Conservation (phyloP, 179 eudicot species). For the Actinidia arguta region DNA sequence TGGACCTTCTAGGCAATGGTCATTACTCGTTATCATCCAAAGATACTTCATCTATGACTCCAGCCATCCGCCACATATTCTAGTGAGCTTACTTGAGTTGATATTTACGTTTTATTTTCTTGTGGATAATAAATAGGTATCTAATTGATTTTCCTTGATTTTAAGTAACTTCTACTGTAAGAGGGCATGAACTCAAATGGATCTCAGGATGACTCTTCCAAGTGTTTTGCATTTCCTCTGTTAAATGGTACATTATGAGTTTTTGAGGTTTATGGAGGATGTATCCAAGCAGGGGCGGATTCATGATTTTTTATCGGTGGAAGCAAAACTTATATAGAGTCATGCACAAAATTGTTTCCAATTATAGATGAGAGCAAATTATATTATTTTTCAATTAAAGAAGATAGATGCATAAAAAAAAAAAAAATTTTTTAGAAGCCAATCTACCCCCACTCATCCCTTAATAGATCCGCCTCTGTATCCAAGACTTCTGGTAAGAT, state of each 20-base stretch:
- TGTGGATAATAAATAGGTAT: neutral
- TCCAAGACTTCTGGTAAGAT: too few relatives aligned
- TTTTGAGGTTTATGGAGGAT: slow-evolving; percentile 97
- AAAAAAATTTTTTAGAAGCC: too few relatives aligned
- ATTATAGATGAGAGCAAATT: too few relatives aligned
- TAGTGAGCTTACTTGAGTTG: slow-evolving; percentile 56
- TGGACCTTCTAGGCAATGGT: slow-evolving; percentile 62
- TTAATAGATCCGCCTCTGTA: too few relatives aligned
- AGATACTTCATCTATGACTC: slow-evolving; percentile 55
- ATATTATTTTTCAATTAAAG: too few relatives aligned
- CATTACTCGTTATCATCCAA: slow-evolving; percentile 60
- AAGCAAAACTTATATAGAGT: too few relatives aligned
- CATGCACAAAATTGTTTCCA: too few relatives aligned
- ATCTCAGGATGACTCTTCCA: slow-evolving; percentile 86
- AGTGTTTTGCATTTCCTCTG: slow-evolving; percentile 94
- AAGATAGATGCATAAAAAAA: too few relatives aligned
- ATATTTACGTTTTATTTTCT: slow-evolving; percentile 10
- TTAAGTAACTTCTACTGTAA: slow-evolving; percentile 33
- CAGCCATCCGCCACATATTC: slow-evolving; percentile 62
- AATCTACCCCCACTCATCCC: too few relatives aligned
- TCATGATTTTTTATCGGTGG: too few relatives aligned
- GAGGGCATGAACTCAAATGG: slow-evolving; percentile 71
- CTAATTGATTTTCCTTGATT: neutral
- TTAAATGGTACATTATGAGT: slow-evolving; percentile 98
- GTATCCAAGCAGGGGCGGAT: too few relatives aligned